Evolutionary conservation across 1,284 basidiomycete species (phyloP).

Genomic region (Crepidotus sp.): DNA sequence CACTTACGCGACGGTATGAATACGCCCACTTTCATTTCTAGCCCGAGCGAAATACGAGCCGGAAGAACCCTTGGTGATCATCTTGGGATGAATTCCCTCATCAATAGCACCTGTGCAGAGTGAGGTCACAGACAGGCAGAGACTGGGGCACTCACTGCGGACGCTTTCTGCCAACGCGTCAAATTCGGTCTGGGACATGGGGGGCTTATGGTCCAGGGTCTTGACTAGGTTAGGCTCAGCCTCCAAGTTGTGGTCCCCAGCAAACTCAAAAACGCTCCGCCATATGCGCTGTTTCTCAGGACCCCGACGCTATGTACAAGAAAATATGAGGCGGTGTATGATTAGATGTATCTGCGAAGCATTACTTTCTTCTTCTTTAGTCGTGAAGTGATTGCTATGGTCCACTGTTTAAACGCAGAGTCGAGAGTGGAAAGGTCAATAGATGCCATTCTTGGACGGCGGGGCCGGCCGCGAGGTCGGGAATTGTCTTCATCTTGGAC

Average conservation of each 20-base stretch:
- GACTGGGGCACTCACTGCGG: slow-evolving; percentile 2
- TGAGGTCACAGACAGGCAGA: slow-evolving; percentile 1
- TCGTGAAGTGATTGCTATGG: slow-evolving; percentile 75
- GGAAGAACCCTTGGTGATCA: slow-evolving; percentile 80
- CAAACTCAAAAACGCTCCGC: slow-evolving; percentile 70
- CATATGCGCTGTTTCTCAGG: slow-evolving; percentile 63
- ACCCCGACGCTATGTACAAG: no score
- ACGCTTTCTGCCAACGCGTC: slow-evolving; percentile 36
- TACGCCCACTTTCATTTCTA: slow-evolving; percentile 50
- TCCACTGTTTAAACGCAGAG: slow-evolving; percentile 81
- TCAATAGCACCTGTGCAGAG: slow-evolving; percentile 42
- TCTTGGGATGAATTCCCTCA: slow-evolving; percentile 77
- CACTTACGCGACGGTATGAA: slow-evolving; percentile 72
- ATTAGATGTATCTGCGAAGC: no score
- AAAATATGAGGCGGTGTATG: no score
- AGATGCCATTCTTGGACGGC: slow-evolving; percentile 40
- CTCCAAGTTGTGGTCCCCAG: slow-evolving; percentile 1
- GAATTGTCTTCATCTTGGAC: slow-evolving; percentile 32
- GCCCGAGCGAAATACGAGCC: slow-evolving; percentile 82
- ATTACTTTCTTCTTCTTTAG: slow-evolving; percentile 69
- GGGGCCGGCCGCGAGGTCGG: slow-evolving; percentile 35
- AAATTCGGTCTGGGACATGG: slow-evolving; percentile 66
- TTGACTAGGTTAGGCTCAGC: slow-evolving; percentile 38
- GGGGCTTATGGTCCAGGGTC: slow-evolving; percentile 69
- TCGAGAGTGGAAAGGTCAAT: slow-evolving; percentile 74